Evolutionary conservation across 2,329 filamentous ascomycete genomes (phyloP).

Genomic region (Penicillium sp.): DNA sequence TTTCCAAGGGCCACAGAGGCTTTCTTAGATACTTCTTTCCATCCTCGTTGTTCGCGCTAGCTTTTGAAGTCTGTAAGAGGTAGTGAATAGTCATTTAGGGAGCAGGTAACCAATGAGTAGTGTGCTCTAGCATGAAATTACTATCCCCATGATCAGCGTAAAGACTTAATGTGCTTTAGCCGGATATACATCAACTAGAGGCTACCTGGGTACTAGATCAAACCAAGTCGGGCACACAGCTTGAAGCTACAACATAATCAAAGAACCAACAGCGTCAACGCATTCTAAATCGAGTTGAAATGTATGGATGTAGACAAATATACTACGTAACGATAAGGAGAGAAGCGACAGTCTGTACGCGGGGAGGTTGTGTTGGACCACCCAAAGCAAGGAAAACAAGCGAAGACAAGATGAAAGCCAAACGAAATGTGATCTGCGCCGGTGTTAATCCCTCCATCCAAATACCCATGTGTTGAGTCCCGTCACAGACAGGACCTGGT

Average conservation of each 20-base stretch:
- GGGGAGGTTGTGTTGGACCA: constrained; percentile 12
- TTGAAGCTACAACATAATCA: not conserved
- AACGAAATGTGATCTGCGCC: constrained; percentile 26
- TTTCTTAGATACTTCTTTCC: too few relatives aligned
- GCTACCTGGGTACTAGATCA: not conserved
- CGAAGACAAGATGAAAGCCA: constrained; percentile 10
- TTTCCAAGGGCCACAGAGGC: too few relatives aligned
- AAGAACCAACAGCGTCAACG: not conserved
- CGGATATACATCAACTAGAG: not conserved
- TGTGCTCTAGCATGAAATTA: too few relatives aligned
- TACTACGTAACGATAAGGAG: constrained; percentile 25
- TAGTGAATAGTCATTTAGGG: too few relatives aligned
- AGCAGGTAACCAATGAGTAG: too few relatives aligned
- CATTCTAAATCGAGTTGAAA: constrained; percentile 24
- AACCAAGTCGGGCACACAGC: not conserved
- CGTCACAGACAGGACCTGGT: constrained; percentile 20
- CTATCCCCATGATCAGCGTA: too few relatives aligned
- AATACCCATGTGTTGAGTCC: constrained; percentile 17
- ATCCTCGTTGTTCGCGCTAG: too few relatives aligned
- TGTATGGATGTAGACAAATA: constrained; percentile 24
- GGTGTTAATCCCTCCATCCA: constrained; percentile 26
- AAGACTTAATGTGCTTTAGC: too few relatives aligned
- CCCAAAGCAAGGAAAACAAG: constrained; percentile 16
- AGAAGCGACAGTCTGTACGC: constrained; percentile 21
- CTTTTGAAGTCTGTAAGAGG: too few relatives aligned